Percentiles rank a stretch among this genome's conserved stretches.
Evolutionary conservation across 192 early-diverging fungal species (phyloP).

Genomic region (Umbelopsis vinacea): DNA sequence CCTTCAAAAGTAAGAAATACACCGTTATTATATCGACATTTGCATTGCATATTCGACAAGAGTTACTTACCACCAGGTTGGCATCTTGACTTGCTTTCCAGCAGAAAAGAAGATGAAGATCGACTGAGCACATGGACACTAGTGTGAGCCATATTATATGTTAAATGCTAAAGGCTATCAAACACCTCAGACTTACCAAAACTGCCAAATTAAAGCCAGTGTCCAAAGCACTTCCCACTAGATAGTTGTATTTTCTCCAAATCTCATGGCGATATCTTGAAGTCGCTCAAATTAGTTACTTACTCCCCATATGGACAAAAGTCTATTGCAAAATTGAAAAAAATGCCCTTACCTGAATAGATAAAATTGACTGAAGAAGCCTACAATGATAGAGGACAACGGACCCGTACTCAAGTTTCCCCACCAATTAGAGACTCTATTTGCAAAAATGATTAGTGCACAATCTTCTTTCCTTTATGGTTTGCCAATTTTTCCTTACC

Average conservation of each 20-base stretch:
- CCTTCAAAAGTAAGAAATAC: not conserved
- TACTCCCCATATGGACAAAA: too few relatives aligned
- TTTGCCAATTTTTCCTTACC: not conserved
- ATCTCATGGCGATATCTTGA: constrained; percentile 47
- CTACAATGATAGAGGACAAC: constrained; percentile 1
- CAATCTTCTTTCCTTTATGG: not conserved
- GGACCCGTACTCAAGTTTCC: constrained; percentile 13
- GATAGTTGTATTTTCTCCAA: constrained; percentile 67
- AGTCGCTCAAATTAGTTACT: not conserved
- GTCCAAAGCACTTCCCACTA: constrained; percentile 60
- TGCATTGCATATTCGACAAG: not conserved
- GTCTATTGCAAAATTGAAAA: not conserved
- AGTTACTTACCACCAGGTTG: not conserved
- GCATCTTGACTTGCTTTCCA: constrained; percentile 11
- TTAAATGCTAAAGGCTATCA: not conserved
- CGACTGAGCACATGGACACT: not conserved
- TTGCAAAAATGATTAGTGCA: not conserved
- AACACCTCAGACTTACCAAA: not conserved
- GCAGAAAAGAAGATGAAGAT: constrained; percentile 18
- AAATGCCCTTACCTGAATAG: not conserved
- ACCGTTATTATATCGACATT: too few relatives aligned
- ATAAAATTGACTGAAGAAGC: constrained; percentile 7
- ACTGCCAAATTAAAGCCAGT: constrained; percentile 37
- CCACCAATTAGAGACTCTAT: constrained; percentile 1
- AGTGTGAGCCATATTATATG: not conserved